phyloP scores from a whole-genome alignment of 352 stramenopile genomes.

The Globisporangium canariense region DNA sequence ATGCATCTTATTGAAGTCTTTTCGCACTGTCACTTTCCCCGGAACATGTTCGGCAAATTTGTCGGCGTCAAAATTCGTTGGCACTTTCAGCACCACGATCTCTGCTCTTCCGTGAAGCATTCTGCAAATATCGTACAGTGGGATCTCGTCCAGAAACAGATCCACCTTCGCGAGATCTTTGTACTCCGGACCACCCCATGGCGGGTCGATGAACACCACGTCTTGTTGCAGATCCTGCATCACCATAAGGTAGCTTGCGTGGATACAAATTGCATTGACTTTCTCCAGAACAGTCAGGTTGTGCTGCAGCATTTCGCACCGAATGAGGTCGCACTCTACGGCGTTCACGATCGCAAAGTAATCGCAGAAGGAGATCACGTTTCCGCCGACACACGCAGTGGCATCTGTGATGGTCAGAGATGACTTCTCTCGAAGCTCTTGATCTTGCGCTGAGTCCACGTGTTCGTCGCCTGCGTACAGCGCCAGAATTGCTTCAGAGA shows the following conservation, averaged over 20 bases:
- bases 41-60: slow-evolving; percentile 65
- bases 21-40: slow-evolving; percentile 48
- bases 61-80: slow-evolving; percentile 76
- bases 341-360: slow-evolving; percentile 75
- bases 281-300: slow-evolving; percentile 65
- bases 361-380: slow-evolving; percentile 78
- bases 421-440: slow-evolving; percentile 28
- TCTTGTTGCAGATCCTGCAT: slow-evolving; percentile 72
- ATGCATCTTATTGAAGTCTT: slow-evolving; percentile 81
- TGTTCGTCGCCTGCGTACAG: slow-evolving; percentile 29
- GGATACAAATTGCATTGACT: slow-evolving; percentile 51
- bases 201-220: slow-evolving; percentile 81
- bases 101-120: slow-evolving; percentile 39
- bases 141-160: slow-evolving; percentile 58
- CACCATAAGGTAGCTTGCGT: slow-evolving; percentile 67
- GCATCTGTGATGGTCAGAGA: slow-evolving; percentile 63
- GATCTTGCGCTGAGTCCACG: slow-evolving; percentile 4
- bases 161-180: slow-evolving; percentile 68
- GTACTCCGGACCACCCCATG: slow-evolving; percentile 82
- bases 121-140: slow-evolving; percentile 64
- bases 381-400: slow-evolving; percentile 79
- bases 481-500: slow-evolving; percentile 55
- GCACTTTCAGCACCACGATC: slow-evolving; percentile 77
- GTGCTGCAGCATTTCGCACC: slow-evolving; percentile 71
- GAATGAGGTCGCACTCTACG: slow-evolving; percentile 59